A percentile compares a stretch with the other conserved stretches of the same genome.
Conservation (phyloP, 2,329 filamentous ascomycete species). For the Massarina eburnea region DNA sequence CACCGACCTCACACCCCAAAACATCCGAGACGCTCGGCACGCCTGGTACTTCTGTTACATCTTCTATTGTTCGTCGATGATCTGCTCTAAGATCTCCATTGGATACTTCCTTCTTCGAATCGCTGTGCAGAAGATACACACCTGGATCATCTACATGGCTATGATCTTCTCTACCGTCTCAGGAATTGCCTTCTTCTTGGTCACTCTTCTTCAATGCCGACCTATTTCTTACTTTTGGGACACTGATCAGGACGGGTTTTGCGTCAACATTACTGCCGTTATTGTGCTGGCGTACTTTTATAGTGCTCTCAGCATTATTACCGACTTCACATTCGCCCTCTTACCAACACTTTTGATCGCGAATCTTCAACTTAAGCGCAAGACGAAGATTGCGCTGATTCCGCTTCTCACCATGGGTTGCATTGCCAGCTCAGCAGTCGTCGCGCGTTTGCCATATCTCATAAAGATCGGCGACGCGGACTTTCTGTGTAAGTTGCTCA, state of each 20-base stretch:
- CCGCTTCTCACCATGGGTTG: conserved; percentile 54
- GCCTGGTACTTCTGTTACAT: conserved; percentile 40
- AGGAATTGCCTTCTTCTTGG: conserved; percentile 46
- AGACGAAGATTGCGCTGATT: conserved; percentile 53
- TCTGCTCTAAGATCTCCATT: conserved; percentile 38
- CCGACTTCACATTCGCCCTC: conserved; percentile 53
- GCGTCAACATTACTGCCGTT: conserved; percentile 45
- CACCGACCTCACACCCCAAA: conserved; percentile 19
- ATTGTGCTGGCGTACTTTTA: conserved; percentile 49
- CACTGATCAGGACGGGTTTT: conserved; percentile 44
- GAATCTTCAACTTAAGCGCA: conserved; percentile 52
- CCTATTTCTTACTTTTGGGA: conserved; percentile 55
- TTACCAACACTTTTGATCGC: conserved; percentile 55
- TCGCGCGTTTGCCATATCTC: conserved; percentile 34
- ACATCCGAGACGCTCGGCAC: conserved; percentile 26
- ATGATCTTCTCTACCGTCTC: conserved; percentile 42
- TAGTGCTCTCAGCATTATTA: conserved; percentile 49
- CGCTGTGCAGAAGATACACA: conserved; percentile 29
- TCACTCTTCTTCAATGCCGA: conserved; percentile 54
- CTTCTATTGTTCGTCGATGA: conserved; percentile 35
- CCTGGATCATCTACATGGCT: conserved; percentile 42
- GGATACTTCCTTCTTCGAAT: conserved; percentile 37
- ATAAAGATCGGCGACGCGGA: conserved; percentile 30
- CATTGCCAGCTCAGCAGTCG: conserved; percentile 42
- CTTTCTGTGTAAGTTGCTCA: conserved; percentile 31